Conservation (phyloP, 441 rosid genomes). For the California macrophylla region DNA sequence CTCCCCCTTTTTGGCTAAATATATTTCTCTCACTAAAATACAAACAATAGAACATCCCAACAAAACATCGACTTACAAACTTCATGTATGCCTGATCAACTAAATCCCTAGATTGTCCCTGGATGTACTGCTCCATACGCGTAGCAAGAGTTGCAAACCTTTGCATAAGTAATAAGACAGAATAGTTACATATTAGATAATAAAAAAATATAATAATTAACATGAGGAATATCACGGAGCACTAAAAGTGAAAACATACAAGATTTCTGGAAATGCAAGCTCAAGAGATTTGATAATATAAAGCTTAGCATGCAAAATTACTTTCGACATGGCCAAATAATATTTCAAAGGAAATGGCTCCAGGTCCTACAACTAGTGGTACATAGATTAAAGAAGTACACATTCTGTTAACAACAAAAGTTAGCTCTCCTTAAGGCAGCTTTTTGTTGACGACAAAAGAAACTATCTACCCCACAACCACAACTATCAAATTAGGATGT, state of each 20-base stretch:
- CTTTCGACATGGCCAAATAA: background rate
- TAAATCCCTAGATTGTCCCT: conserved; percentile 94
- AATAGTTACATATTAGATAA: background rate
- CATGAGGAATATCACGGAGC: background rate
- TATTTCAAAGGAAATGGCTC: background rate
- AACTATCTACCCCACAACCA: background rate
- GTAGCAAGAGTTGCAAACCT: conserved; percentile 97
- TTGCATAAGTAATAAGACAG: conserved; percentile 11
- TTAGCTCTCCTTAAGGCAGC: background rate
- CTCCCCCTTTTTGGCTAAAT: background rate
- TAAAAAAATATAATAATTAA: background rate
- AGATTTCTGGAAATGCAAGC: background rate
- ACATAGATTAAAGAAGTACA: background rate
- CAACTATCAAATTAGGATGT: background rate
- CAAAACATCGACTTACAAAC: conserved; percentile 49
- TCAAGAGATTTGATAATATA: background rate
- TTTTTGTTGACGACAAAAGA: background rate
- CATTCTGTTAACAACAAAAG: background rate
- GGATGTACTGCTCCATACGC: conserved; percentile 98
- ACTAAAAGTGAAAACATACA: background rate
- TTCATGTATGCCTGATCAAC: conserved; percentile 97
- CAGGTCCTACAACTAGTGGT: background rate
- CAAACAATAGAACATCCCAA: background rate
- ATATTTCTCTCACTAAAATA: background rate
- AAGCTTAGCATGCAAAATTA: background rate